Evolutionary conservation across 1,284 basidiomycete genomes (phyloP).

Genomic region (Rhodotorula sp.): DNA sequence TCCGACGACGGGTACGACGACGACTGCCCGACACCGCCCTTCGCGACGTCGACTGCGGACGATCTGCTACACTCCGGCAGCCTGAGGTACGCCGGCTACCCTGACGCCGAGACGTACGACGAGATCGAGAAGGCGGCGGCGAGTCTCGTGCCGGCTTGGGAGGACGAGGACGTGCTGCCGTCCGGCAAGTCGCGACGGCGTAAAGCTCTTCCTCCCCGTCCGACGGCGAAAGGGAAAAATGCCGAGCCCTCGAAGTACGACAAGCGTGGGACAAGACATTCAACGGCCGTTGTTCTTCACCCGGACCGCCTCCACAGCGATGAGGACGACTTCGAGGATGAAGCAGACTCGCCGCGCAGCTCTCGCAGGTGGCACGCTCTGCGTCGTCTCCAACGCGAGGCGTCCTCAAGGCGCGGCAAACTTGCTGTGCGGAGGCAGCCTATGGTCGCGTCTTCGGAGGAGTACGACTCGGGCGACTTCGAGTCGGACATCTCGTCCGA

Average conservation of each 20-base stretch:
- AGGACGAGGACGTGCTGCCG: conserved; percentile 18
- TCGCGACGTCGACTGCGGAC: conserved; percentile 7
- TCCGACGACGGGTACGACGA: background rate
- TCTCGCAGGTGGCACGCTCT: conserved; percentile 20
- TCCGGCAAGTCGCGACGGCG: background rate
- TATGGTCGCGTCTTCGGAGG: background rate
- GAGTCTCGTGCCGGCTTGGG: conserved; percentile 31
- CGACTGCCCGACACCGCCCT: background rate
- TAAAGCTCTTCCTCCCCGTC: too few relatives aligned
- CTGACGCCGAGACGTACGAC: conserved; percentile 34
- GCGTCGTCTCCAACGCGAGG: conserved; percentile 17
- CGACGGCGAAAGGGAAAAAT: too few relatives aligned
- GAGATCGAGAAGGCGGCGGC: conserved; percentile 16
- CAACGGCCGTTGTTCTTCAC: too few relatives aligned
- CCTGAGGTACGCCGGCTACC: conserved; percentile 1
- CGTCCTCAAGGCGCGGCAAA: background rate
- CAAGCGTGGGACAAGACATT: too few relatives aligned
- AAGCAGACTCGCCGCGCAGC: background rate
- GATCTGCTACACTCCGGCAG: conserved; percentile 16
- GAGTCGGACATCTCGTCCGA: conserved; percentile 16
- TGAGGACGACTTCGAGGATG: conserved; percentile 1
- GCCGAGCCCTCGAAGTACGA: too few relatives aligned
- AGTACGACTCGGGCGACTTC: conserved; percentile 3
- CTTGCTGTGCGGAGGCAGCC: background rate
- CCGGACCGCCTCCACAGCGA: background rate